phyloP scores from a whole-genome alignment of 345 rosid species.

The Arabidopsis suecica region DNA sequence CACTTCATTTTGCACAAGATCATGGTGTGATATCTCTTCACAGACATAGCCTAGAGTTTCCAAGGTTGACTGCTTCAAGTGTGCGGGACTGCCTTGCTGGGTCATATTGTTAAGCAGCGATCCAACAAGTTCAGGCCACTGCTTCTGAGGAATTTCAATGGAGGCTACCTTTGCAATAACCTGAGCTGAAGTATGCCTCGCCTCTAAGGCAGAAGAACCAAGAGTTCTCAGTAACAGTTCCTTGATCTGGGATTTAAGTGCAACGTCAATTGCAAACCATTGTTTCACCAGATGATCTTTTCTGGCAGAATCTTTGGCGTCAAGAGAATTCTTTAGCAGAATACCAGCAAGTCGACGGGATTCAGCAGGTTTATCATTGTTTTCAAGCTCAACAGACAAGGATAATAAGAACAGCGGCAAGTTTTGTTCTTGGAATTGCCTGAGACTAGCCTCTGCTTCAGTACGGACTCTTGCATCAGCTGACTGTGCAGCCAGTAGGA shows the following conservation, averaged over 20 bases:
- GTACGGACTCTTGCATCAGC: conserved; percentile 73
- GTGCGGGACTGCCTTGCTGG: conserved; percentile 59
- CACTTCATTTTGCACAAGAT: conserved; percentile 88
- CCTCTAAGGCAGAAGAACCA: conserved; percentile 69
- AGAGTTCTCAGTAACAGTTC: conserved; percentile 73
- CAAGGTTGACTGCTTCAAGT: conserved; percentile 83
- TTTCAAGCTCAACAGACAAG: conserved; percentile 79
- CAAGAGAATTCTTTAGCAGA: conserved; percentile 87
- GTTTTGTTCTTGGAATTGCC: conserved; percentile 85
- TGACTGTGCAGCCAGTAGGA: conserved; percentile 83
- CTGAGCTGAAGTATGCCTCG: conserved; percentile 86
- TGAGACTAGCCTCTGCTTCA: conserved; percentile 75
- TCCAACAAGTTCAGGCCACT: conserved; percentile 86
- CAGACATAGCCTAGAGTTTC: conserved; percentile 94
- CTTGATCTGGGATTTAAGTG: conserved; percentile 80
- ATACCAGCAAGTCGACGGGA: conserved; percentile 92
- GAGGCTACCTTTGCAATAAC: conserved; percentile 90
- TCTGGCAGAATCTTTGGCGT: conserved; percentile 73
- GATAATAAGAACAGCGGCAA: conserved; percentile 74
- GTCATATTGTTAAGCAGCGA: conserved; percentile 78
- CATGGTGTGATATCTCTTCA: conserved; percentile 87
- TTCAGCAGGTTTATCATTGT: conserved; percentile 76
- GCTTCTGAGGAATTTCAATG: conserved; percentile 88
- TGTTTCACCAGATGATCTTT: conserved; percentile 77
- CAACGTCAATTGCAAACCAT: conserved; percentile 68